phyloP scores from a whole-genome alignment of 805 yeast genomes.

The Spathaspora gorwiae region DNA sequence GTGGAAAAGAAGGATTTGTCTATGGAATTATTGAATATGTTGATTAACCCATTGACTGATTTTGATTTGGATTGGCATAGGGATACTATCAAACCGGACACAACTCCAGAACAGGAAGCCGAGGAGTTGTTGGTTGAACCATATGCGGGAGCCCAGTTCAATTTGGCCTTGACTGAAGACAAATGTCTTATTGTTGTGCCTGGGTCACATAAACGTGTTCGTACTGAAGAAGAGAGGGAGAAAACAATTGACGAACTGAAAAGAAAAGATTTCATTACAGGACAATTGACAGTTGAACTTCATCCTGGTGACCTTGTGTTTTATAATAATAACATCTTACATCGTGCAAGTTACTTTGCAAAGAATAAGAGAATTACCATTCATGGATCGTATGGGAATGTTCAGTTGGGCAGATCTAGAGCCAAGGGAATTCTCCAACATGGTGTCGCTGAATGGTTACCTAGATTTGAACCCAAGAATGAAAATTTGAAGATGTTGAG shows the following conservation, averaged over 20 bases:
- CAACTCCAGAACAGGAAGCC: conserved; percentile 41
- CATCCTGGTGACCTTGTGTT: conserved; percentile 49
- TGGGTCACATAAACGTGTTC: conserved; percentile 40
- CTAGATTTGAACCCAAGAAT: conserved; percentile 26
- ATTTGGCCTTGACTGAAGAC: conserved; percentile 45
- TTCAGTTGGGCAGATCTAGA: conserved; percentile 34
- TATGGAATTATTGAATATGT: conserved; percentile 51
- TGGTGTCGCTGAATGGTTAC: conserved; percentile 47
- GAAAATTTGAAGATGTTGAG: conserved; percentile 25
- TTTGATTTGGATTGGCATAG: conserved; percentile 54
- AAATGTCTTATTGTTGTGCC: conserved; percentile 47
- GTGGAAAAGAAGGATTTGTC: conserved; percentile 27
- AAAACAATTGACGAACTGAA: conserved; percentile 31
- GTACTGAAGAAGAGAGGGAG: conserved; percentile 42
- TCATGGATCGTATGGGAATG: conserved; percentile 50
- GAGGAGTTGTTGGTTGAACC: conserved; percentile 33
- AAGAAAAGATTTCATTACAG: conserved; percentile 29
- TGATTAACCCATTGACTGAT: conserved; percentile 48
- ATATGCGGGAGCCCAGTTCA: conserved; percentile 48
- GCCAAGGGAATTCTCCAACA: conserved; percentile 52
- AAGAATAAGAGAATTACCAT: conserved; percentile 38
- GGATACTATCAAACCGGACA: conserved; percentile 47
- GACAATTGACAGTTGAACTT: conserved; percentile 38
- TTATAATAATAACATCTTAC: conserved; percentile 47
- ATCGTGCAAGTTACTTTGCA: conserved; percentile 41